Conservation (phyloP, 257 asterid species). For the Prunella vulgaris region DNA sequence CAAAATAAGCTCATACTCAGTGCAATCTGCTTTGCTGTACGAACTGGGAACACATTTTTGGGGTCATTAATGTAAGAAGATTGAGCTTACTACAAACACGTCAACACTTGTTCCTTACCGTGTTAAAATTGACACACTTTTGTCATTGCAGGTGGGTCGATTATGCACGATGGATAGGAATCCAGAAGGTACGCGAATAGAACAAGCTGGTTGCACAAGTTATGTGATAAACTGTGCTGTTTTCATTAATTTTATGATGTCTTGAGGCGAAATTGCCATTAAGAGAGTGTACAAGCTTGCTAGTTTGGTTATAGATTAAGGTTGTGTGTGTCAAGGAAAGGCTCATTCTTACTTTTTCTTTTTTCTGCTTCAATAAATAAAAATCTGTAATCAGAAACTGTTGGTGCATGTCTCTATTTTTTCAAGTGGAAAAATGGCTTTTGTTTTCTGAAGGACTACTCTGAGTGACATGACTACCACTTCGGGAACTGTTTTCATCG, state of each 20-base stretch:
- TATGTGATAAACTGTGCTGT: neutral
- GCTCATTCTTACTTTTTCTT: neutral
- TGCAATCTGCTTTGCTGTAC: constrained; percentile 74
- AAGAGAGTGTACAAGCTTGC: neutral
- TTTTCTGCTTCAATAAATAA: neutral
- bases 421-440: neutral
- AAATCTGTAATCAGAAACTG: constrained; percentile 5
- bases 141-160: constrained; percentile 85
- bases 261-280: constrained; percentile 3
- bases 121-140: neutral
- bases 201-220: neutral
- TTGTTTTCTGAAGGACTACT: neutral
- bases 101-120: neutral
- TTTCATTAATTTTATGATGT: constrained; percentile 1
- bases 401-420: neutral
- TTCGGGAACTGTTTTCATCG: too few species aligned
- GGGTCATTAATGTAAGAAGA: constrained; percentile 78
- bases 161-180: constrained; percentile 82
- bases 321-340: neutral
- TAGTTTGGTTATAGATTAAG: neutral
- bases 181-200: constrained; percentile 66
- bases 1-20: constrained; percentile 68
- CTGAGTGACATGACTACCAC: neutral
- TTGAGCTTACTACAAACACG: neutral
- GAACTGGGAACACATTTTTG: constrained; percentile 94